phyloP scores from a whole-genome alignment of 2,329 filamentous ascomycete species.

The Alternaria gaisen region DNA sequence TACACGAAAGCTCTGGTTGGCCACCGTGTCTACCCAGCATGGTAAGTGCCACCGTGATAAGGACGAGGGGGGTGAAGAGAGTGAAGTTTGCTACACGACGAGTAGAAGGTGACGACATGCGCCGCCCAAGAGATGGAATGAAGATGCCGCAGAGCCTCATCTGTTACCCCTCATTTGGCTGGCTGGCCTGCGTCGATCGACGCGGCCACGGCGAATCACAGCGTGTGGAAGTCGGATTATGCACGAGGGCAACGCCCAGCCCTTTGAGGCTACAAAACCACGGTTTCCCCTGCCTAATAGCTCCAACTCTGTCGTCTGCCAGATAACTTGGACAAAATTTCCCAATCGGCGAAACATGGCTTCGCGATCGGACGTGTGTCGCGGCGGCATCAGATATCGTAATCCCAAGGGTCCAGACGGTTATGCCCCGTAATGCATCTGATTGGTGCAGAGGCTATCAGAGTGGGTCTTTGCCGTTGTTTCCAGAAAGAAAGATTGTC shows the following conservation, averaged over 20 bases:
- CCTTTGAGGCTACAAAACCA: conserved; percentile 17
- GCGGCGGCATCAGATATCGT: conserved; percentile 26
- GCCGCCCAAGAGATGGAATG: conserved; percentile 4
- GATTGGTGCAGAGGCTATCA: conserved; percentile 26
- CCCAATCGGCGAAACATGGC: conserved; percentile 24
- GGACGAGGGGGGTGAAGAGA: background rate
- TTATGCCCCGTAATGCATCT: conserved; percentile 4
- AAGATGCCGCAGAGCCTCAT: conserved; percentile 27
- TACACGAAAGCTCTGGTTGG: conserved; percentile 12
- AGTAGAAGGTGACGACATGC: conserved; percentile 2
- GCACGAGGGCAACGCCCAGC: conserved; percentile 12
- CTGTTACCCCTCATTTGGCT: conserved; percentile 23
- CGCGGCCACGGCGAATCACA: conserved; percentile 28
- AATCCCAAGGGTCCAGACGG: conserved; percentile 33
- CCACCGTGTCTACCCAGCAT: background rate
- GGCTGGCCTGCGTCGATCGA: conserved; percentile 27
- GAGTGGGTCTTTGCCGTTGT: conserved; percentile 21
- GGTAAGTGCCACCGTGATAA: background rate
- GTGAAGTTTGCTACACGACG: background rate
- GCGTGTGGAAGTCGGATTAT: conserved; percentile 24
- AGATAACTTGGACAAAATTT: conserved; percentile 5
- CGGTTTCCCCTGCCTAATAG: background rate
- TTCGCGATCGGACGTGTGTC: conserved; percentile 12
- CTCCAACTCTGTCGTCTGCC: background rate
- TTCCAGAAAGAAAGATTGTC: conserved; percentile 32